These are phyloP conservation scores for Orbilia javanica DNA, from an alignment of 2,329 filamentous ascomycete species.

Conservation along the genomic window DNA sequence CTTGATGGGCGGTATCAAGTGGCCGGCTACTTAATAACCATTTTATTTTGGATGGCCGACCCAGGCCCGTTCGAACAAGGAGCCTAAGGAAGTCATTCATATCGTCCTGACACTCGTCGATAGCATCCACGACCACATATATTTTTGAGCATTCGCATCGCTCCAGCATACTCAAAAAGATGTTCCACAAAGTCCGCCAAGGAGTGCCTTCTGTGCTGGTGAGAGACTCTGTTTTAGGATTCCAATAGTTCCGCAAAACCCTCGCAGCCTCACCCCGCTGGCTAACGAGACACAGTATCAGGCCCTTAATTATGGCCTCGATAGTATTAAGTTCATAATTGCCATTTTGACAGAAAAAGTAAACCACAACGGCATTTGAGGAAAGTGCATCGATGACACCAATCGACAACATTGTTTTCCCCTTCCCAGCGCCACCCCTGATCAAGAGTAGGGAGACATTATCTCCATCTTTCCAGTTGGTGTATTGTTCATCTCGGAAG, in stretches of 20 bases:
- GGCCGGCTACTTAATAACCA: constrained; percentile 63
- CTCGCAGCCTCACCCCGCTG: constrained; percentile 1
- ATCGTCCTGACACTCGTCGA: constrained; percentile 58
- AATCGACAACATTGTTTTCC: constrained; percentile 66
- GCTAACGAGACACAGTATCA: constrained; percentile 52
- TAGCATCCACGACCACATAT: constrained; percentile 58
- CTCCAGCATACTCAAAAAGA: constrained; percentile 34
- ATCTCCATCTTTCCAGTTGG: constrained; percentile 60
- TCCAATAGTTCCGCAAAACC: constrained; percentile 20
- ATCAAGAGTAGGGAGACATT: constrained; percentile 64
- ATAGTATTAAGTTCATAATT: constrained; percentile 9
- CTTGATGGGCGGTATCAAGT: constrained; percentile 60
- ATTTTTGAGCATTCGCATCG: constrained; percentile 38
- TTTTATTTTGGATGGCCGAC: constrained; percentile 61
- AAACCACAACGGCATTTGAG: background rate
- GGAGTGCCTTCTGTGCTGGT: background rate
- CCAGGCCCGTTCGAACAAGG: constrained; percentile 59
- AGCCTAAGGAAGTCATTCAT: constrained; percentile 31
- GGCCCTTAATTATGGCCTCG: constrained; percentile 23
- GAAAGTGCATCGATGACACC: constrained; percentile 62
- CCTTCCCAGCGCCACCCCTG: constrained; percentile 64
- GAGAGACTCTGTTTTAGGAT: constrained; percentile 11
- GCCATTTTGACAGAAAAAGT: constrained; percentile 16
- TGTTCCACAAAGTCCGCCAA: constrained; percentile 38
- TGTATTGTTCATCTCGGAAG: constrained; percentile 60